These are phyloP conservation scores for Lepiota brunneoincarnata DNA, from an alignment of 768 basidiomycete genomes.

Conservation along the genomic window DNA sequence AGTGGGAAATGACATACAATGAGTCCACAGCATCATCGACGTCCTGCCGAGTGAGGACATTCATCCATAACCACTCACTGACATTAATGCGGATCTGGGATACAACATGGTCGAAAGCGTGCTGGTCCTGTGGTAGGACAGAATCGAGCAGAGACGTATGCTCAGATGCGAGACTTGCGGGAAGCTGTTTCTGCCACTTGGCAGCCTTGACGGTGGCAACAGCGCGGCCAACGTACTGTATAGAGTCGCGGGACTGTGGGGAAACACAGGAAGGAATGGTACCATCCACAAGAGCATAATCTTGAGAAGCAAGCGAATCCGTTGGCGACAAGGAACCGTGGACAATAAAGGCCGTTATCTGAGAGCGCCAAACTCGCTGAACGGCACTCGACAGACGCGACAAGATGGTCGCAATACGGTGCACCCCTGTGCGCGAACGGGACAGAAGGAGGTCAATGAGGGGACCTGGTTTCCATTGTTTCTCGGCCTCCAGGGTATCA, in stretches of 20 bases:
- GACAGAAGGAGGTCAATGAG: conserved; percentile 77
- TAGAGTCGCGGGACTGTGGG: conserved; percentile 70
- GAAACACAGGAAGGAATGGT: conserved; percentile 78
- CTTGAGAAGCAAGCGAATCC: conserved; percentile 67
- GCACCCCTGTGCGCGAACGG: conserved; percentile 75
- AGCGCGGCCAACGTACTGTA: conserved; percentile 84
- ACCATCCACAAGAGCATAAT: conserved; percentile 57
- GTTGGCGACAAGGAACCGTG: conserved; percentile 67
- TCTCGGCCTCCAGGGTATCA: conserved; percentile 53
- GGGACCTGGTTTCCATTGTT: conserved; percentile 69
- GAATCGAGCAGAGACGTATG: conserved; percentile 64
- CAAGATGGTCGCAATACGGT: conserved; percentile 71
- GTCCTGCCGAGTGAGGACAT: conserved; percentile 80
- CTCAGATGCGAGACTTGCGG: conserved; percentile 58
- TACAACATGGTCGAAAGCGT: conserved; percentile 73
- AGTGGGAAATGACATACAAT: conserved; percentile 49
- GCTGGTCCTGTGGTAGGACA: conserved; percentile 73
- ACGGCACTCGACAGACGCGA: conserved; percentile 70
- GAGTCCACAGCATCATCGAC: conserved; percentile 84
- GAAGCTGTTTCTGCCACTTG: conserved; percentile 77
- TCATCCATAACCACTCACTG: conserved; percentile 93
- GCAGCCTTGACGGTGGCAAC: conserved; percentile 80
- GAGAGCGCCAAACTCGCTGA: conserved; percentile 79
- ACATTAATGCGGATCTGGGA: conserved; percentile 74
- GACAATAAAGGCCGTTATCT: conserved; percentile 78